Evolutionary conservation across 2,329 filamentous ascomycete species (phyloP).

Genomic region (Aspergillus texensis): DNA sequence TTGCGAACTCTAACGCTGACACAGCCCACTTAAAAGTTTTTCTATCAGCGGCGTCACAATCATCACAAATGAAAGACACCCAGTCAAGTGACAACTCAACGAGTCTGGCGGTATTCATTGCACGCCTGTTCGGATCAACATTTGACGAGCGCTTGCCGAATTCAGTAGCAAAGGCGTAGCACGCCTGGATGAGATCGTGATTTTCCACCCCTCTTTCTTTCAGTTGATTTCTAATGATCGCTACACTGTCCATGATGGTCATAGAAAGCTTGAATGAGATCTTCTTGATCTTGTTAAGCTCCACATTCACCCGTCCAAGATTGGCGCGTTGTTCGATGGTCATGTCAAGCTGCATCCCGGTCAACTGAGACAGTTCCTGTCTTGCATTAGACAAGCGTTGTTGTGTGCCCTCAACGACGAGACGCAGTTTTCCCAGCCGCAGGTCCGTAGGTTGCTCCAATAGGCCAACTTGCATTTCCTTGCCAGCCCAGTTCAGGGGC

Average conservation of each 20-base stretch:
- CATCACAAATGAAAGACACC: slow-evolving; percentile 97
- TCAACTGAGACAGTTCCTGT: slow-evolving; percentile 72
- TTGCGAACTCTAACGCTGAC: slow-evolving; percentile 90
- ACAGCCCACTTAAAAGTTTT: slow-evolving; percentile 99
- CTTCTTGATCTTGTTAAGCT: slow-evolving; percentile 91
- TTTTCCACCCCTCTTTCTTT: slow-evolving; percentile 71
- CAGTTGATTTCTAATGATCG: slow-evolving; percentile 86
- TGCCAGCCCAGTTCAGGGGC: slow-evolving; percentile 78
- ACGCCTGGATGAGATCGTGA: slow-evolving; percentile 95
- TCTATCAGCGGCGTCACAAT: slow-evolving; percentile 89
- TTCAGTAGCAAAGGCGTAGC: slow-evolving; percentile 98
- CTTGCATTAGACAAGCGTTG: slow-evolving; percentile 78
- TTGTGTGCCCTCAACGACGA: slow-evolving; percentile 87
- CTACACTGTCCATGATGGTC: slow-evolving; percentile 98
- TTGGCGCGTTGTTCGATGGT: slow-evolving; percentile 92
- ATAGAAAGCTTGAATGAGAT: slow-evolving; percentile 96
- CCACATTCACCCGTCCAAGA: slow-evolving; percentile 84
- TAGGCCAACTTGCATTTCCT: slow-evolving; percentile 70
- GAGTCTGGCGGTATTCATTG: slow-evolving; percentile 96
- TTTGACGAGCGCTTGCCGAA: slow-evolving; percentile 93
- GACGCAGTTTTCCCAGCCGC: slow-evolving; percentile 79
- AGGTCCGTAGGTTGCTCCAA: slow-evolving; percentile 81
- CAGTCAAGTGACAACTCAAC: slow-evolving; percentile 93
- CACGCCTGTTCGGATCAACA: slow-evolving; percentile 91
- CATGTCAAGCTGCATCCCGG: slow-evolving; percentile 82